Evolutionary conservation across 2,329 filamentous ascomycete genomes (phyloP).

Genomic region (Colletotrichum siamense): DNA sequence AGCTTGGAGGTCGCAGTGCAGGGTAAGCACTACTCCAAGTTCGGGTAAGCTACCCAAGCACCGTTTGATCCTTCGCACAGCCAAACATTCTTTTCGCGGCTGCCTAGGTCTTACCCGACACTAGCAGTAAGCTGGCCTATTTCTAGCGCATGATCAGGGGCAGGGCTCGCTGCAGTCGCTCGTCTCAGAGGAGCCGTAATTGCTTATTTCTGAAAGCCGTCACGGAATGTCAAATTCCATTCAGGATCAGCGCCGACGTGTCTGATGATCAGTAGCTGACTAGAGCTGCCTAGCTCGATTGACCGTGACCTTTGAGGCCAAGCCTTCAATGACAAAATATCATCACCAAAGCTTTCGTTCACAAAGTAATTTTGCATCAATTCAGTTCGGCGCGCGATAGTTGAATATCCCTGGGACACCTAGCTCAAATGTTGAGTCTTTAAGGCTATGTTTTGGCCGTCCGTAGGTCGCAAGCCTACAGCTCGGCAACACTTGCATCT

Average conservation of each 20-base stretch:
- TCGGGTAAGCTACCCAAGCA: neutral
- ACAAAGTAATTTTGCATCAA: neutral
- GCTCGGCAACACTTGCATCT: neutral
- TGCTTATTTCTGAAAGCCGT: neutral
- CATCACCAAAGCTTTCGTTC: neutral
- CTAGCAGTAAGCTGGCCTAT: neutral
- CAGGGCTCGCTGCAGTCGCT: neutral
- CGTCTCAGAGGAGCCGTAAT: neutral
- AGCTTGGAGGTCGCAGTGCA: neutral
- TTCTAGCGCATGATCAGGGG: neutral
- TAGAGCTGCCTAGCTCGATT: neutral
- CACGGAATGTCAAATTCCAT: neutral
- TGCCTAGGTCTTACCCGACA: neutral
- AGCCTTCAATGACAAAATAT: accelerated
- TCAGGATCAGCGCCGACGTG: neutral
- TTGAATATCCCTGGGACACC: accelerated
- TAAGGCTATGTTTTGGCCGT: neutral
- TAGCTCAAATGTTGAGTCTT: accelerated
- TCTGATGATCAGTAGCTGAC: neutral
- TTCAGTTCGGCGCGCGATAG: neutral
- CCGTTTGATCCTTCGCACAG: neutral
- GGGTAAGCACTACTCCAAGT: neutral
- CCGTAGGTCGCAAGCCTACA: neutral
- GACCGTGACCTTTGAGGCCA: neutral
- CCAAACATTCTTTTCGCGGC: neutral